Base-by-base conservation (phyloP, 2,329 filamentous ascomycete genomes). In the Fusarium virguliforme region DNA sequence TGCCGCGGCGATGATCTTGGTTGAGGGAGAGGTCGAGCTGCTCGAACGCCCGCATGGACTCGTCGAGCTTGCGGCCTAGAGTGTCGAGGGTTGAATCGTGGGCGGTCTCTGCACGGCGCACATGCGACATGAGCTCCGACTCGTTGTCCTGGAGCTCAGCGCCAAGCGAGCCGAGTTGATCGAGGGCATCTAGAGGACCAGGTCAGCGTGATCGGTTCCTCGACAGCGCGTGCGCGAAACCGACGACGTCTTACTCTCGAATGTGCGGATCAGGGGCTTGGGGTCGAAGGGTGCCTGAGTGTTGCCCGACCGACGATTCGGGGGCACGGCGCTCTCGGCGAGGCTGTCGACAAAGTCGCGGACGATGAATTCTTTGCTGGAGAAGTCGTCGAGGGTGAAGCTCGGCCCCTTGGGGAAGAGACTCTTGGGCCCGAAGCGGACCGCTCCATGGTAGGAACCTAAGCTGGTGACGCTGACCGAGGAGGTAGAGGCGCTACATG, bases 321-420 rank as follows among this genome's bases (percentile, higher is more conserved):
- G 85, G n/a, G 93, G 91, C 37, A 94, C 88, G 24, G 94, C 93
- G 74, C 87, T 92, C 70, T 98, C 95, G 56, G 95, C 96, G 64
- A 99, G 90, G 57, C 91, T 90, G 80, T 99, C 97, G 75, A 99
- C 91, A 79, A 99, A 99, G 83, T 99, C 96, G 78, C 97, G 94
- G 73, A 98, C 95, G 70, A 98, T 98, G 78, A 98, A 99, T 83
- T 98, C 96, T 76, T 93, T 93, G 79, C 87, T 93, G 63, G 93
- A 93, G 82, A 95, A 94, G 83, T 95, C 94, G 48, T 97, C 94
- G 67, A 98, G 87, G 9, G 90, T 94, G 84, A 98, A 98, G 80
- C 88, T 92, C 67, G 94, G 93, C 40, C 91, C 93, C 80, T 90
- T 90, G 63, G 92, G 91, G 79, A 93, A 95, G 78, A 95, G 87